Evolutionary conservation across 116 monocot genomes (phyloP).

Genomic region (Zostera marina): DNA sequence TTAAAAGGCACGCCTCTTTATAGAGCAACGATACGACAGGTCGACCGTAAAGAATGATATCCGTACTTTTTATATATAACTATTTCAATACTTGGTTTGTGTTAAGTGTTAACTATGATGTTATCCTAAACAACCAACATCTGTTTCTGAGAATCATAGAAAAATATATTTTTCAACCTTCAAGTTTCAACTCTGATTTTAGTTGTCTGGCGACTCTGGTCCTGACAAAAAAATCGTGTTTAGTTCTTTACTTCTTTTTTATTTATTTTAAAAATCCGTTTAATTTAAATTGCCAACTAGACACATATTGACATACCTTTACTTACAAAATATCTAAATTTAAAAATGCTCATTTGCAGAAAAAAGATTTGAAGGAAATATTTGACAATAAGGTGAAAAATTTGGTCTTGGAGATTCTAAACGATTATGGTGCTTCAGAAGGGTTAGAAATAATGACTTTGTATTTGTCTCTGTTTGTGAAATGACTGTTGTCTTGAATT

Average conservation of each 20-base stretch:
- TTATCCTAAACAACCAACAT: no score
- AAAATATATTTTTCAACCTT: no score
- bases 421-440: constrained; percentile 17
- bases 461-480: not conserved
- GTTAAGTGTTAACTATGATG: no score
- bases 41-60: not conserved
- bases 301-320: not conserved
- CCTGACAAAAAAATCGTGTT: no score
- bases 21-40: constrained; percentile 66
- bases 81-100: no score
- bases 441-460: constrained; percentile 17
- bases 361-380: constrained; percentile 39
- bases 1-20: constrained; percentile 80
- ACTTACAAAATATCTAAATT: not conserved
- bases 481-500: not conserved
- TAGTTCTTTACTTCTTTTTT: no score
- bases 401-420: constrained; percentile 54
- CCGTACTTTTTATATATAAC: no score
- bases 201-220: no score
- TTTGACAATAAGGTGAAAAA: constrained; percentile 62
- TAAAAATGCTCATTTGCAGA: constrained; percentile 21
- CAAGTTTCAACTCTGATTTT: no score
- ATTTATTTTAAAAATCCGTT: no score
- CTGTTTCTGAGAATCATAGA: no score
- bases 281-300: no score